Base-by-base conservation (phyloP, 2,329 filamentous ascomycete species). In the Epichloe scottii region DNA sequence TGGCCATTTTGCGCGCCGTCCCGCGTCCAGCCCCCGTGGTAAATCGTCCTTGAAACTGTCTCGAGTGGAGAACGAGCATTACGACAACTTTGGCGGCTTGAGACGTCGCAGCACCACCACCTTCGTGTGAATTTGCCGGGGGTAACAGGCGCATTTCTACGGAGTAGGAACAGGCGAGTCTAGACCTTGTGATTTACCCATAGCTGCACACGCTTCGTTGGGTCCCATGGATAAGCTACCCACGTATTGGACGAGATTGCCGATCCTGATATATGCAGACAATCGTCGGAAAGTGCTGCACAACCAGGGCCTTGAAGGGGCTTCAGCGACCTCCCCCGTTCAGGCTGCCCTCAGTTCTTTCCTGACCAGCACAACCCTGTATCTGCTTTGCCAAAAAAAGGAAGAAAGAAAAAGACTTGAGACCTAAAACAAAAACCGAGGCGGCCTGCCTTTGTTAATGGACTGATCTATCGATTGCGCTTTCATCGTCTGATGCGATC, bases 1-100 rank as follows among this genome's bases (percentile, higher is more conserved):
- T 37, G 40, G 39, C 21, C n/a, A 39, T 30, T 48, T 39, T 39
- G 23, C 50, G 50, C 35, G 46, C 50, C 50, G 45, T 51, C 50
- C 46, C 45, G 50, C 23, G 40, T 46, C 40, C 33, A 21, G 33
- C 1, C 45, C 23, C 35, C 21, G n/a, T 39, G 30, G 37, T 12
- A 14, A 10, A 5, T 8, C 14, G 33, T 8, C 19, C 5, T 14
- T 14, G 8, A 17, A 6, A 21, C 5, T 15, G 26, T 23, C 30
- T 26, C 19, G 30, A 26, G 46, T 19, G 37, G 39, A 23, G 19
- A 43, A 37, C 1, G 39, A 37, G 19, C 46, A 41, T 48, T 33
- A 2, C 6, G 19, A 38, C 35, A 15, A 39, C 45, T 15, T 46
- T 30, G 26, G 26, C 26, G 8, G 26, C 8, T 30, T 30, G 26